Conservation (phyloP, 352 stramenopile species). For the Phytophthora idaei region DNA sequence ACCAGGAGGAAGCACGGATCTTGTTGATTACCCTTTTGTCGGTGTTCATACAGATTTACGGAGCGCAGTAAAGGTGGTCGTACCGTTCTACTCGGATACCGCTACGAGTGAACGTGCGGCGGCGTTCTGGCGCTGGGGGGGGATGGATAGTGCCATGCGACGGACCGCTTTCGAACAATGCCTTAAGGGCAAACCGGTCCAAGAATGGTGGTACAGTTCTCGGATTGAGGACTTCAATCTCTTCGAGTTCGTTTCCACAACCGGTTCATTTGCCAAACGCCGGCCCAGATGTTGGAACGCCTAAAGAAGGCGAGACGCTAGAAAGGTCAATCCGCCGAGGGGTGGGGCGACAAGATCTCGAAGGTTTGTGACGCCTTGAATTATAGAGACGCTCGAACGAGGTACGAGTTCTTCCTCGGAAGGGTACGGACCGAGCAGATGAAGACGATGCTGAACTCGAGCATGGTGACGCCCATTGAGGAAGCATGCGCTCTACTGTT, state of each 20-base stretch:
- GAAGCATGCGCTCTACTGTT: no score
- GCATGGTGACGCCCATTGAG: no score
- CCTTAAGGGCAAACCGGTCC: background rate
- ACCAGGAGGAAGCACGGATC: no score
- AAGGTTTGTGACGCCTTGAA: background rate
- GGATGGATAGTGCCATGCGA: background rate
- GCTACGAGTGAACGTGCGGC: background rate
- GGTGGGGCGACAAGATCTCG: no score
- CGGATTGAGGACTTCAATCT: conserved; percentile 4
- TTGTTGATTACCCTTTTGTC: no score
- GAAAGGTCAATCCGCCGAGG: no score
- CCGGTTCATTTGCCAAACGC: conserved; percentile 9
- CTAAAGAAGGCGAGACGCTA: background rate
- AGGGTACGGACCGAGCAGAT: conserved; percentile 1
- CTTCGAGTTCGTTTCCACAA: conserved; percentile 5
- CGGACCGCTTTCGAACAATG: conserved; percentile 1
- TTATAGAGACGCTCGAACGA: conserved; percentile 10
- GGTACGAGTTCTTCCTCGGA: conserved; percentile 9
- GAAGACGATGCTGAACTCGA: background rate
- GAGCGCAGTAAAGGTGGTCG: background rate
- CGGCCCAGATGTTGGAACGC: background rate
- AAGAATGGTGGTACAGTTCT: no score
- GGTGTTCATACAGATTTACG: background rate
- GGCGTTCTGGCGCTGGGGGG: background rate
- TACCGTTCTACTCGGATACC: conserved; percentile 10